Evolutionary conservation across 805 yeast species (phyloP), one percentile per base, ranked within the genome.

Genomic region (Zygotorulaspora danielsina): DNA sequence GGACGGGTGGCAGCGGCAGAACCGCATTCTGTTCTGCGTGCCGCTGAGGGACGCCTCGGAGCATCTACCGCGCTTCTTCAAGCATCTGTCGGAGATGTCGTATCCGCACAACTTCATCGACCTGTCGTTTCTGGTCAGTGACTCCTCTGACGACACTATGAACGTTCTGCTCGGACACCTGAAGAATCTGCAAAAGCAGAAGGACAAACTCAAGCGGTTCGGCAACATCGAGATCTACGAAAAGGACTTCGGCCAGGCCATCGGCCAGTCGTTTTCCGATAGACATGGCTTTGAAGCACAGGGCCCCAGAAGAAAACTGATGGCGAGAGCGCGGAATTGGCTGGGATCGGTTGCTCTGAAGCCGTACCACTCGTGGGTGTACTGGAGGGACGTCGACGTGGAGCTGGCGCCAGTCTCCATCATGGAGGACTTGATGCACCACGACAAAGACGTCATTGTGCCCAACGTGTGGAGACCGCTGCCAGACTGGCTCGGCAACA

Each of bases 331-430:
- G 5, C 73, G 97, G 61, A 90, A 90, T 63, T 90, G 97, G 97
- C 67, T 90, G 30, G 76, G 88, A 58, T 69, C 90, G 1, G 87
- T 83, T 5, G 94, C 96, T 1, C 63, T 90, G 35, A 81, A 80
- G 60, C 97, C 97, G 1, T 80, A 90, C 60, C 97, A 90, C 60
- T 79, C 95, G 6, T 88, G 89, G 84, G 96, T 90, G 6, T 88
- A 89, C 62, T 90, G 97, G 97, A 72, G 97, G 64, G 97, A 90
- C 67, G 96, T 93, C 9, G 97, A 90, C 63, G 95, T 90, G n/a
- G 96, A 89, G 60, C 80, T 89, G 0, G 78, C 83, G 20, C 95
- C 96, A 4, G 72, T 80, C 1, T 81, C 96, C 1, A 78, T 89
- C 45, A 63, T 89, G 46, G 96, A 89, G 63, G 97, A 89, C 64